phyloP scores from a whole-genome alignment of 192 early-diverging fungal species.

The Entrophospora sp. region DNA sequence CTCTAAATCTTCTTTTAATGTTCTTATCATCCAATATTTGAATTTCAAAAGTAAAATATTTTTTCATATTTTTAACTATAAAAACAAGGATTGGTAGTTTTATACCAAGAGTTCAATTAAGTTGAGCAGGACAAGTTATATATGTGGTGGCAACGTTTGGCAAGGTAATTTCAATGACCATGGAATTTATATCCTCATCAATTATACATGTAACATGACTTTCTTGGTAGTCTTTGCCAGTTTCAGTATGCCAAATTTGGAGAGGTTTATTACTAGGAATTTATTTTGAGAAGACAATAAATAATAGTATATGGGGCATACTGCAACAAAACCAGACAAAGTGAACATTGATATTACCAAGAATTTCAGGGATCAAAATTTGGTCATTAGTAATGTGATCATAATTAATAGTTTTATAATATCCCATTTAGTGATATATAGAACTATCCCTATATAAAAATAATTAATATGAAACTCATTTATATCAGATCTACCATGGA shows the following conservation, averaged over 20 bases:
- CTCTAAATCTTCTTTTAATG: constrained; percentile 68
- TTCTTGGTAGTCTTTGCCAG: constrained; percentile 22
- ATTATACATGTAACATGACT: constrained; percentile 68
- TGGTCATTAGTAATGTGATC: too few species aligned
- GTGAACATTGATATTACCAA: background rate
- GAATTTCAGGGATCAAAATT: too few species aligned
- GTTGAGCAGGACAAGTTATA: constrained; percentile 72
- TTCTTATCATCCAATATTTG: constrained; percentile 79
- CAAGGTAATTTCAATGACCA: constrained; percentile 71
- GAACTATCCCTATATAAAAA: too few species aligned
- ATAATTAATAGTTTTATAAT: too few species aligned
- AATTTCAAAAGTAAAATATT: constrained; percentile 90
- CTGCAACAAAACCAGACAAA: background rate
- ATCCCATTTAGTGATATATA: too few species aligned
- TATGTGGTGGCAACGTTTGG: constrained; percentile 73
- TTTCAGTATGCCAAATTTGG: constrained; percentile 55
- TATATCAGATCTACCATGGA: too few species aligned
- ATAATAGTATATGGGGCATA: background rate
- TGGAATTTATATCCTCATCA: constrained; percentile 73
- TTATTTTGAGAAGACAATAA: constrained; percentile 3
- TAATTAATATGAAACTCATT: too few species aligned
- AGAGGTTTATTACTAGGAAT: constrained; percentile 46
- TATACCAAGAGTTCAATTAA: constrained; percentile 74
- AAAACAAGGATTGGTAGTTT: constrained; percentile 83
- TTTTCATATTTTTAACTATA: constrained; percentile 78